Conservation (phyloP, 257 asterid species). For the Ajuga chamaepitys region DNA sequence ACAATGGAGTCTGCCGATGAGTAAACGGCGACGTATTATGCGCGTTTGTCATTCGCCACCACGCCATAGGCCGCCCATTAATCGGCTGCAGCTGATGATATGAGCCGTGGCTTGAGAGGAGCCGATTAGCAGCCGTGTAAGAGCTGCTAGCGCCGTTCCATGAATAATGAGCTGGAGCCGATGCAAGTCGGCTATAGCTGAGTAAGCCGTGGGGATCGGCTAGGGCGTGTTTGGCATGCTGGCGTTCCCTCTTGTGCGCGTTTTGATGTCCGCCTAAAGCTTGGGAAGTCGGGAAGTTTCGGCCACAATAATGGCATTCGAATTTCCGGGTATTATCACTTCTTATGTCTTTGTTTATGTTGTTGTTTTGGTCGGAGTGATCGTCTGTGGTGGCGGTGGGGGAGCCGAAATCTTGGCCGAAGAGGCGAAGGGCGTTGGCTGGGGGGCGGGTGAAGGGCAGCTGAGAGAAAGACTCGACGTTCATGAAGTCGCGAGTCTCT, state of each 20-base stretch:
- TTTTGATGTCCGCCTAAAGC: constrained; percentile 89
- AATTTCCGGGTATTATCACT: constrained; percentile 26
- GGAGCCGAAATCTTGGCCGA: constrained; percentile 57
- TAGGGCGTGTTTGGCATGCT: constrained; percentile 56
- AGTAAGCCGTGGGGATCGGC: constrained; percentile 37
- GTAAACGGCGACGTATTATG: constrained; percentile 16
- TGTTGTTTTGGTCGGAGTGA: background rate
- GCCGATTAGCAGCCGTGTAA: background rate
- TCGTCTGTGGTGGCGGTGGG: background rate
- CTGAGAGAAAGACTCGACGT: constrained; percentile 79
- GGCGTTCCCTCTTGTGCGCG: constrained; percentile 82
- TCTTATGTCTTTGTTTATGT: background rate
- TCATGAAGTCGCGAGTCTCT: constrained; percentile 73
- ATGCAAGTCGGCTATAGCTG: constrained; percentile 28
- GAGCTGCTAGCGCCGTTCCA: constrained; percentile 21
- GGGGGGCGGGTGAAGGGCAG: constrained; percentile 66
- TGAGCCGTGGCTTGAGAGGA: no score
- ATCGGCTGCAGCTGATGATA: no score
- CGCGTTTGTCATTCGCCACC: constrained; percentile 37
- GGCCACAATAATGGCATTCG: constrained; percentile 66
- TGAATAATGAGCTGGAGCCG: constrained; percentile 17
- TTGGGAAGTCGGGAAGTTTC: constrained; percentile 83
- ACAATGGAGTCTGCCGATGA: constrained; percentile 25
- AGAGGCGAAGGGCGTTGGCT: constrained; percentile 47
- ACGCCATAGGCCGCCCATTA: no score